These are phyloP conservation scores for Aegilops bicornis DNA, from an alignment of 176 grass and related monocot genomes.

Conservation along the genomic window DNA sequence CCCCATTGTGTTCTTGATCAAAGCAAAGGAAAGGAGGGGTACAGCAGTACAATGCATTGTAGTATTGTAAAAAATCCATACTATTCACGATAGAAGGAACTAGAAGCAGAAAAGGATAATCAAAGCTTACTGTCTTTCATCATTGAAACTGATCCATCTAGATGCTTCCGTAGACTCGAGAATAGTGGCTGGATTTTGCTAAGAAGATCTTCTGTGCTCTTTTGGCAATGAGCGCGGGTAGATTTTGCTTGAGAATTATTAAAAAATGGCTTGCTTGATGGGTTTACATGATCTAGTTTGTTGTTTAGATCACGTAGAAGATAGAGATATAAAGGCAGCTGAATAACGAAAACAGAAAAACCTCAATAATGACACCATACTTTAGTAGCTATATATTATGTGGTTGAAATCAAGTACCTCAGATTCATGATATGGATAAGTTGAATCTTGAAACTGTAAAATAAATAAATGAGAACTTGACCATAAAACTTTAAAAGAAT, in stretches of 20 bases:
- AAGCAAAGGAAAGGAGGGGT: neutral
- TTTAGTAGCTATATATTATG: slow-evolving; percentile 33
- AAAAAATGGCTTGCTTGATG: slow-evolving; percentile 42
- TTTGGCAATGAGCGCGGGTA: slow-evolving; percentile 25
- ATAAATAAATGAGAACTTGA: slow-evolving; percentile 20
- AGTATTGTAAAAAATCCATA: neutral
- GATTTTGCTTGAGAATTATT: slow-evolving; percentile 44
- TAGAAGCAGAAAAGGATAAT: slow-evolving; percentile 8
- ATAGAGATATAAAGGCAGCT: slow-evolving; percentile 85
- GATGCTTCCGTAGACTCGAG: slow-evolving; percentile 65
- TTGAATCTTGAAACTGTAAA: slow-evolving; percentile 50
- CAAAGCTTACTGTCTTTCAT: slow-evolving; percentile 59
- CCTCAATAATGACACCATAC: slow-evolving; percentile 33
- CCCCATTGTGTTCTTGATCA: neutral
- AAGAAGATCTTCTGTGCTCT: slow-evolving; percentile 55
- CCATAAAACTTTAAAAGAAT: neutral
- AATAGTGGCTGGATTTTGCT: slow-evolving; percentile 66
- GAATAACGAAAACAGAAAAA: slow-evolving; percentile 33
- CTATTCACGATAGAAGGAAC: slow-evolving; percentile 2
- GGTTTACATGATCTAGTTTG: slow-evolving; percentile 64
- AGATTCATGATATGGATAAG: slow-evolving; percentile 61
- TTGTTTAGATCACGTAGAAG: slow-evolving; percentile 70
- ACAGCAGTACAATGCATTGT: neutral
- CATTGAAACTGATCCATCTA: slow-evolving; percentile 71
- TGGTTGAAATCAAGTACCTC: slow-evolving; percentile 66